phyloP scores from a whole-genome alignment of 441 rosid genomes.

The Adansonia grandidieri region DNA sequence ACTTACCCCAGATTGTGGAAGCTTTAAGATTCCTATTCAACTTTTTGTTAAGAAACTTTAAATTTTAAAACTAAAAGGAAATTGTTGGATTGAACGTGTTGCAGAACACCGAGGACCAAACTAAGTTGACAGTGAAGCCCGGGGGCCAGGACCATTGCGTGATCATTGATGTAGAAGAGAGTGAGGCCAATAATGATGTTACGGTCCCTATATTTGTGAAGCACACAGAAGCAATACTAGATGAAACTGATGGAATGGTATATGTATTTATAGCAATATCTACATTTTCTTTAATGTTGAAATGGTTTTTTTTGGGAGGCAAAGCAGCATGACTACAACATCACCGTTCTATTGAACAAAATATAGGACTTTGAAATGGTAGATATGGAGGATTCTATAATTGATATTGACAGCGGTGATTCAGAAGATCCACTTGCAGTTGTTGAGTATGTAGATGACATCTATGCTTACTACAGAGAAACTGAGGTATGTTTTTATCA shows the following conservation, averaged over 20 bases:
- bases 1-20: slow-evolving; percentile 5
- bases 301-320: not conserved
- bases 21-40: slow-evolving; percentile 7
- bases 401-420: slow-evolving; percentile 20
- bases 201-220: slow-evolving; percentile 12
- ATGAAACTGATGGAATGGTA: slow-evolving; percentile 19
- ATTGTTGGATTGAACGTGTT: not conserved
- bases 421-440: slow-evolving; percentile 14
- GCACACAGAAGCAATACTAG: not conserved
- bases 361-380: slow-evolving; percentile 22
- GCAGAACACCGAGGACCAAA: slow-evolving; percentile 5
- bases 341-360: not conserved
- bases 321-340: not conserved
- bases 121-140: not conserved
- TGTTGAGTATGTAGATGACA: slow-evolving; percentile 18
- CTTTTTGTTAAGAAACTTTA: not conserved
- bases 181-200: not conserved
- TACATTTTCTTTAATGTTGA: not conserved
- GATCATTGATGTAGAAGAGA: not conserved
- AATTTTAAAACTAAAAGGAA: slow-evolving; percentile 3
- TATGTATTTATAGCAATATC: not conserved
- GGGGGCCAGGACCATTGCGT: not conserved
- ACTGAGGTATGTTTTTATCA: not conserved
- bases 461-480: slow-evolving; percentile 17
- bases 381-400: not conserved